Evolutionary conservation across 805 yeast species (phyloP), one percentile per base, ranked within the genome.

Genomic region (Saccharomycopsis capsularis): DNA sequence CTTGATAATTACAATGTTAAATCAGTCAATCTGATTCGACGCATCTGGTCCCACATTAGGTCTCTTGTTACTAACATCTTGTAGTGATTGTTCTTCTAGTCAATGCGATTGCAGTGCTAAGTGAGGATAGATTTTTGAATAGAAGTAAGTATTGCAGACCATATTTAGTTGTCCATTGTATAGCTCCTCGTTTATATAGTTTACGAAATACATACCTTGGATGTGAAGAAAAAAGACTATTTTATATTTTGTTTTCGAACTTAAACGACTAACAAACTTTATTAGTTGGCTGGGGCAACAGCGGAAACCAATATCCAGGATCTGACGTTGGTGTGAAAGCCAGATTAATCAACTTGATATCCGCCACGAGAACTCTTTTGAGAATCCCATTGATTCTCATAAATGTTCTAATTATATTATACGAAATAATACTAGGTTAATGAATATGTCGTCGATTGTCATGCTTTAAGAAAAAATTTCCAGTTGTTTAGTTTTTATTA

Each of bases 121-220:
- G 81, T 50, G 84, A 78, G 56, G 84, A 78, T 59, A 59, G 84
- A 45, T 78, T 78, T 56, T 67, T 78, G 51, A 76, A 76, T 64
- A 59, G 84, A 64, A 64, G 67, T 68, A 66, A 57, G 67, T 42
- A 47, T 23, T 36, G 9, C 6, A 18, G 39, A 6, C 9, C 9
- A 7, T 7, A 16, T 15, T 36, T n/a, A n/a, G 35, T 11, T 30
- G 15, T 13, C 11, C 35, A 13, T 15, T 30, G 35, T 30, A 30
- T 30, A 11, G 15, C 15, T 30, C 35, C 11, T 15, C 11, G 35
- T 30, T 15, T 30, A 30, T 30, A 11, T 11, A 30, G 35, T 13
- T 15, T 13, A 11, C 35, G 15, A 15, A 15, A 30, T 11, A 11
- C 35, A 15, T 30, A 11, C 35, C 13, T 11, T 37, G 40, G 16